These are phyloP conservation scores for Lactarius pseudohatsudake DNA, from an alignment of 768 basidiomycete genomes.

Conservation along the genomic window DNA sequence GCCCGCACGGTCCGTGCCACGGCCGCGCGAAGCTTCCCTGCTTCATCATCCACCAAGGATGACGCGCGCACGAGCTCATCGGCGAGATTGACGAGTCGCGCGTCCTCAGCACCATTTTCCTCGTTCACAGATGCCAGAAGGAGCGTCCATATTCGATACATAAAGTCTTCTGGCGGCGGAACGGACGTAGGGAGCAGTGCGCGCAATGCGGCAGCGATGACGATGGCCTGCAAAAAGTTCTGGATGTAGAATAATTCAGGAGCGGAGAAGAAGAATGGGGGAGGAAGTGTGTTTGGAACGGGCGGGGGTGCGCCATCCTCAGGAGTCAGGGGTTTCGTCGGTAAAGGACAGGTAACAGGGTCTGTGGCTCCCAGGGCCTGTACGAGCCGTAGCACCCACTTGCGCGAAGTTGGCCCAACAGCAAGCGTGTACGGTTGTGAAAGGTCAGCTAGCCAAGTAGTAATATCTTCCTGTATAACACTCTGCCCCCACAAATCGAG, in stretches of 20 bases:
- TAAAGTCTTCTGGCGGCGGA: conserved; percentile 42
- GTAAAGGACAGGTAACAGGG: conserved; percentile 36
- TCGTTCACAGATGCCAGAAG: conserved; percentile 56
- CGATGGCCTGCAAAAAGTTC: conserved; percentile 69
- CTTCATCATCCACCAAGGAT: conserved; percentile 44
- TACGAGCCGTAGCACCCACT: conserved; percentile 52
- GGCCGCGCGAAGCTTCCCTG: conserved; percentile 52
- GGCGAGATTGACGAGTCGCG: conserved; percentile 65
- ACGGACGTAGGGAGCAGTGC: conserved; percentile 45
- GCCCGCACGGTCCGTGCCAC: conserved; percentile 63
- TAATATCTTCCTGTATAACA: conserved; percentile 34
- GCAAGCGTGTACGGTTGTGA: conserved; percentile 17
- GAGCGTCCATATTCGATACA: conserved; percentile 63
- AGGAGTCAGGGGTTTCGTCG: conserved; percentile 25
- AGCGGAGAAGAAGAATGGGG: conserved; percentile 60
- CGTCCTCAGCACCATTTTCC: conserved; percentile 38
- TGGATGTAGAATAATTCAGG: conserved; percentile 58
- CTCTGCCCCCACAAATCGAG: conserved; percentile 49
- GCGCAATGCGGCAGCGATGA: conserved; percentile 61
- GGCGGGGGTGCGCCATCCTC: conserved; percentile 10
- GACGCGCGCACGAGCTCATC: conserved; percentile 69
- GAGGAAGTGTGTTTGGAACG: conserved; percentile 52
- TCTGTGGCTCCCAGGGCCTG: conserved; percentile 46
- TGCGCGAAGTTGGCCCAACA: conserved; percentile 28
- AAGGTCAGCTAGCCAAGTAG: conserved; percentile 31